Percentiles rank a stretch among this genome's conserved stretches.
Conservation (phyloP, 2,329 filamentous ascomycete genomes). For the Beauveria sp. region DNA sequence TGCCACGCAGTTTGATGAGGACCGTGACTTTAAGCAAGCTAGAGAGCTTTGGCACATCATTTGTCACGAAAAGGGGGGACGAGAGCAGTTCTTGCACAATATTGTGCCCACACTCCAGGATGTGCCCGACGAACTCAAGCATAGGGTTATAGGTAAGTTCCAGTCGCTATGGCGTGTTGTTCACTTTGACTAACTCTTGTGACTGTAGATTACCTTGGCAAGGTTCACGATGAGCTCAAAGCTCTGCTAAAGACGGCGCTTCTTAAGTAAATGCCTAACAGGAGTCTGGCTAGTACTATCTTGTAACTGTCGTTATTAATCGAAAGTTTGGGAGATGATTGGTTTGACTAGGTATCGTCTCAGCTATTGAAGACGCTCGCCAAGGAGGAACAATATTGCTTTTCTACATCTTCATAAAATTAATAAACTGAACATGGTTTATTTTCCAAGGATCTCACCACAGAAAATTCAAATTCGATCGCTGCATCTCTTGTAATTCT, state of each 20-base stretch:
- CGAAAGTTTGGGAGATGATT: no score
- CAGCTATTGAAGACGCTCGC: no score
- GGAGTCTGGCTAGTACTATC: no score
- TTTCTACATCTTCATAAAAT: no score
- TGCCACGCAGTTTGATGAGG: slow-evolving; percentile 13
- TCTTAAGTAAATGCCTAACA: background rate
- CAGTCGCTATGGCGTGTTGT: background rate
- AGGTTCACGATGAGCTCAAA: background rate
- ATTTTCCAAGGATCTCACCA: no score
- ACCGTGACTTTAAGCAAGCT: slow-evolving; percentile 18
- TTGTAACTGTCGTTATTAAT: no score
- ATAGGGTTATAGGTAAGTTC: background rate
- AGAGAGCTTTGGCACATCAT: slow-evolving; percentile 19
- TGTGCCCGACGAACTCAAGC: slow-evolving; percentile 13
- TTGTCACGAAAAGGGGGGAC: slow-evolving; percentile 12
- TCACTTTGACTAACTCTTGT: background rate
- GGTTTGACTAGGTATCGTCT: no score
- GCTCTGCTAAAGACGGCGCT: background rate
- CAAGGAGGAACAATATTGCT: no score
- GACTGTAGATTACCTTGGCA: background rate
- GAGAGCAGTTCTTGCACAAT: slow-evolving; percentile 18
- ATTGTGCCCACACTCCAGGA: slow-evolving; percentile 15
- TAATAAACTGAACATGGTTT: no score
- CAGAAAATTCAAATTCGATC: no score
- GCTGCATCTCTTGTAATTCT: no score